Percentiles rank a stretch among this genome's conserved stretches.
Conservation (phyloP, 75 land plant genomes). For the Pinus taeda region DNA sequence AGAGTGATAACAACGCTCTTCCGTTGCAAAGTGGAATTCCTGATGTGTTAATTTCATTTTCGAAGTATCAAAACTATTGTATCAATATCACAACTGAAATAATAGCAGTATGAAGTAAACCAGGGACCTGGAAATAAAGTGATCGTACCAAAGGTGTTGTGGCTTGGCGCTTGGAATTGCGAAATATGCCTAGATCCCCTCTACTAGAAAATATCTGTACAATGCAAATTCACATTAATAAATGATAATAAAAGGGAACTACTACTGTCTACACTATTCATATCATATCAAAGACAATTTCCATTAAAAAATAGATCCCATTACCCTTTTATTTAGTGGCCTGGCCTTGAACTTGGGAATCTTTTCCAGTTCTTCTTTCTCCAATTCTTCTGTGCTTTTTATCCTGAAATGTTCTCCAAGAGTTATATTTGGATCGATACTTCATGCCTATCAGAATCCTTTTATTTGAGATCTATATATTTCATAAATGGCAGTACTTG, state of each 20-base stretch:
- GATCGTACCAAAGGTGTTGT: constrained; percentile 68
- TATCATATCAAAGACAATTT: not conserved
- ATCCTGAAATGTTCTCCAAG: constrained; percentile 27
- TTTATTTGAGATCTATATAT: not conserved
- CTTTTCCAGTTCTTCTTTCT: constrained; percentile 86
- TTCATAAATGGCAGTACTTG: not conserved
- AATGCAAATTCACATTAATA: not conserved
- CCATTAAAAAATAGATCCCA: not conserved
- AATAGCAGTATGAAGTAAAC: not conserved
- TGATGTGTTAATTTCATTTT: constrained; percentile 13
- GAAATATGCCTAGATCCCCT: constrained; percentile 74
- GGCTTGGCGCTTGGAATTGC: constrained; percentile 58
- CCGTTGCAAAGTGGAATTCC: constrained; percentile 90
- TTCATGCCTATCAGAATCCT: not conserved
- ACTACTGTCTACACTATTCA: too few species aligned
- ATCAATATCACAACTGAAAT: not conserved
- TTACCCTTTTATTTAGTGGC: constrained; percentile 89
- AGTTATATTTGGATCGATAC: constrained; percentile 5
- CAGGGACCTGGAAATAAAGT: not conserved
- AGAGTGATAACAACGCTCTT: constrained; percentile 67
- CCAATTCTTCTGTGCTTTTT: constrained; percentile 76
- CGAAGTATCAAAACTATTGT: not conserved
- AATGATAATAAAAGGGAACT: not conserved
- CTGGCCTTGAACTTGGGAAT: constrained; percentile 90
- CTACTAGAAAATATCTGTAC: constrained; percentile 93